These are phyloP conservation scores for Saraca asoca DNA, from an alignment of 331 rosid genomes.

Conservation along the genomic window DNA sequence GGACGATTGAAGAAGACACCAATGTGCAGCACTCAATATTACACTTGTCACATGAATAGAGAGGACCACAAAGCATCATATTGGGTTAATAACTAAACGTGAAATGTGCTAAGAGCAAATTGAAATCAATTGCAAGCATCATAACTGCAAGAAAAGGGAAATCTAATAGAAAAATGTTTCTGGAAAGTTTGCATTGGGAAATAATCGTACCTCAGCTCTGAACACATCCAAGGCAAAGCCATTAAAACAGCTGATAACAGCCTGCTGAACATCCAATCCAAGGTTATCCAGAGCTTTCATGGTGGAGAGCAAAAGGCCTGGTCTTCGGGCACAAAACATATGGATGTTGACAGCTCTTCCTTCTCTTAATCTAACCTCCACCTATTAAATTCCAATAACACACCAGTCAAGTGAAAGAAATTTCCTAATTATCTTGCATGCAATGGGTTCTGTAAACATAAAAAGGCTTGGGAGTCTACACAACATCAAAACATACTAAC, in stretches of 20 bases:
- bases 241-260: constrained; percentile 92
- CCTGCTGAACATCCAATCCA: constrained; percentile 91
- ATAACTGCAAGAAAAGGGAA: not conserved
- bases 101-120: constrained; percentile 13
- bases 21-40: not conserved
- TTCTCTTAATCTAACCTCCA: constrained; percentile 81
- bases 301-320: constrained; percentile 84
- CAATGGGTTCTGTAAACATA: constrained; percentile 11
- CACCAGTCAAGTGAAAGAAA: constrained; percentile 13
- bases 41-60: constrained; percentile 13
- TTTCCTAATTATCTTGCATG: constrained; percentile 19
- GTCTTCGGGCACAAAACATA: constrained; percentile 85
- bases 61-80: constrained; percentile 6
- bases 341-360: constrained; percentile 91
- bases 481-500: not conserved
- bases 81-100: not conserved
- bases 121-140: constrained; percentile 28
- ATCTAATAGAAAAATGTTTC: not conserved
- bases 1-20: not conserved
- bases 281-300: constrained; percentile 85
- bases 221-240: constrained; percentile 92
- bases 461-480: not conserved
- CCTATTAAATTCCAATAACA: constrained; percentile 48
- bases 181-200: constrained; percentile 14
- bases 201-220: constrained; percentile 77